Percentiles rank a stretch among this genome's conserved stretches.
Evolutionary conservation across 768 basidiomycete genomes (phyloP).

Genomic region (Termitomyces sp.): DNA sequence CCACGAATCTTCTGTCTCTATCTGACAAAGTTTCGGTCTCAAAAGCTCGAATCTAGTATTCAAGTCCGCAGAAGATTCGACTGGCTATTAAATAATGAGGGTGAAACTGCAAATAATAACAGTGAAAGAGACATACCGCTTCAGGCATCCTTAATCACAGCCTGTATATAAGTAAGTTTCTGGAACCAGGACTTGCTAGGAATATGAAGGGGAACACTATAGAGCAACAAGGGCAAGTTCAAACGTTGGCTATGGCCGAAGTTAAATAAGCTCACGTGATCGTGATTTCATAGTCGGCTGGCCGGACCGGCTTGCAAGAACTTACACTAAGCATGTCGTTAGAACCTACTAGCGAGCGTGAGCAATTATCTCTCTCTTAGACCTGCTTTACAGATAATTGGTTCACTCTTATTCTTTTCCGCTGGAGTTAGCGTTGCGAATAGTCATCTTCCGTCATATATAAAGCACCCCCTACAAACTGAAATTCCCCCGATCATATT

Average conservation of each 20-base stretch:
- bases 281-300: conserved; percentile 5
- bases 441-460: too few relatives aligned
- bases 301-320: neutral
- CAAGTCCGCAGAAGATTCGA: conserved; percentile 7
- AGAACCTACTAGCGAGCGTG: too few relatives aligned
- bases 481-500: neutral
- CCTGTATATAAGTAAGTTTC: neutral
- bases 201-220: neutral
- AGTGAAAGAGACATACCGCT: conserved; percentile 2
- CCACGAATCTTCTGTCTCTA: conserved; percentile 18
- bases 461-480: too few relatives aligned
- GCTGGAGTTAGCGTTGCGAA: too few relatives aligned
- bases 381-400: too few relatives aligned
- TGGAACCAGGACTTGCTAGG: neutral
- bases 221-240: neutral
- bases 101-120: neutral
- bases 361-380: too few relatives aligned
- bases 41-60: conserved; percentile 7
- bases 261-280: conserved; percentile 9
- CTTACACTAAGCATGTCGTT: too few relatives aligned
- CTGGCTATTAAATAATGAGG: conserved; percentile 1
- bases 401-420: too few relatives aligned
- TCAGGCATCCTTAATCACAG: neutral
- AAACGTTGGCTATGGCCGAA: neutral
- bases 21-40: conserved; percentile 5